phyloP scores from a whole-genome alignment of 2,329 filamentous ascomycete genomes.

The Phialocephala subalpina region DNA sequence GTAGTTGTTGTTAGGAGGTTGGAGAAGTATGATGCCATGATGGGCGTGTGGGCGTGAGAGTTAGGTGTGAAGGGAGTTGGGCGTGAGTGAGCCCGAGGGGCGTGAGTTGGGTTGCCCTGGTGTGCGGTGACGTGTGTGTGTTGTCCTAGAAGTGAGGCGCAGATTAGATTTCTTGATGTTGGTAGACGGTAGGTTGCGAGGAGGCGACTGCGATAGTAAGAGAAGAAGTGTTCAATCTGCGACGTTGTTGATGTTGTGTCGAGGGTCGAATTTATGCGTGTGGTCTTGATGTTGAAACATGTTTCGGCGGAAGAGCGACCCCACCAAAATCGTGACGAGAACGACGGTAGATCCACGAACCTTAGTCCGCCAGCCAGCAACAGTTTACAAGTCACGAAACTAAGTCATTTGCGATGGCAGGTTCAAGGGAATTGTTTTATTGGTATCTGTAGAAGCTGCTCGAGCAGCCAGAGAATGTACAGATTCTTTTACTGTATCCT shows the following conservation, averaged over 20 bases:
- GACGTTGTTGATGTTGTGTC: conserved; percentile 6
- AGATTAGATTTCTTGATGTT: too few relatives aligned
- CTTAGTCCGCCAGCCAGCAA: background rate
- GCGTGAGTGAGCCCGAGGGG: too few relatives aligned
- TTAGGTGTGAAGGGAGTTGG: too few relatives aligned
- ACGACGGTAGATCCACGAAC: background rate
- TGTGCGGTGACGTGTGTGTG: too few relatives aligned
- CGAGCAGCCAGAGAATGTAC: background rate
- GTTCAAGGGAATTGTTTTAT: background rate
- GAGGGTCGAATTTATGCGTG: conserved; percentile 7
- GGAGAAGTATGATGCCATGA: conserved; percentile 84
- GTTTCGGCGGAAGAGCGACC: conserved; percentile 4
- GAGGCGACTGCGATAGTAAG: background rate
- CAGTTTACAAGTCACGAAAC: background rate
- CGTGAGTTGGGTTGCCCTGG: too few relatives aligned
- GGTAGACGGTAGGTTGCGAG: background rate
- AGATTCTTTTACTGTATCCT: background rate
- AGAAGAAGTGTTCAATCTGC: background rate
- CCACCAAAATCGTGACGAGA: conserved; percentile 6
- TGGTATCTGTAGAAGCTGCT: background rate
- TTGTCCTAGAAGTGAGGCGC: too few relatives aligned
- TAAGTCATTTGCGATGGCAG: background rate
- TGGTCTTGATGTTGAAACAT: conserved; percentile 10
- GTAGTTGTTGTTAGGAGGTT: conserved; percentile 73
- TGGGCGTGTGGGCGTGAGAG: too few relatives aligned